These are phyloP conservation scores for Sindora glabra DNA, from an alignment of 306 rosid species.

Conservation along the genomic window DNA sequence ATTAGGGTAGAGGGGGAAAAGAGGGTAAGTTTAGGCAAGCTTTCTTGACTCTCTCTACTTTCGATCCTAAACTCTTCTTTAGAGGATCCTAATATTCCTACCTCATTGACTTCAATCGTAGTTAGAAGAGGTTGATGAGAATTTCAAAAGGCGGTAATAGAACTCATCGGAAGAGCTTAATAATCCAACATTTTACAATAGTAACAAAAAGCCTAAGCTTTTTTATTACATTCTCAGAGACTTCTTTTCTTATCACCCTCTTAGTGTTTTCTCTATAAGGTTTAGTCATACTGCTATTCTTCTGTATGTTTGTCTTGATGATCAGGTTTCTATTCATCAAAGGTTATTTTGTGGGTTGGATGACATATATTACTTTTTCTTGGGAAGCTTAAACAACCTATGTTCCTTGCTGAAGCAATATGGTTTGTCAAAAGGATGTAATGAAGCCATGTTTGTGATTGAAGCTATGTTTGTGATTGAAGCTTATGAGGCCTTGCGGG, in stretches of 20 bases:
- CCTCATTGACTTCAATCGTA: no score
- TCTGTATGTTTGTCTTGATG: constrained; percentile 60
- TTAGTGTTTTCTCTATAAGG: constrained; percentile 52
- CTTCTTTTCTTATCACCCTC: constrained; percentile 65
- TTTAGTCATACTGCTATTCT: constrained; percentile 73
- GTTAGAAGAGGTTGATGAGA: no score
- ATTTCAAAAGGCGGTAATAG: no score
- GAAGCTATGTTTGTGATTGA: no score
- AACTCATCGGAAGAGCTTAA: constrained; percentile 91
- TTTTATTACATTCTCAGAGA: constrained; percentile 69
- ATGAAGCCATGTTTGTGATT: constrained; percentile 84
- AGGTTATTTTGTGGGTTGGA: constrained; percentile 88
- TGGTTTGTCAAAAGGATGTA: constrained; percentile 56
- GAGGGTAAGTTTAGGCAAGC: no score
- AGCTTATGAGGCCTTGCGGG: no score
- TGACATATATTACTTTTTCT: constrained; percentile 74
- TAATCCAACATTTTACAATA: constrained; percentile 75
- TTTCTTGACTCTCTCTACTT: no score
- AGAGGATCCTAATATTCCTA: no score
- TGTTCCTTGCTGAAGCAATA: constrained; percentile 55
- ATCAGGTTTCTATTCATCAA: constrained; percentile 36
- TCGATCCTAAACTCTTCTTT: no score
- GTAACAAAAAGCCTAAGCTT: constrained; percentile 67
- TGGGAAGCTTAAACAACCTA: constrained; percentile 80
- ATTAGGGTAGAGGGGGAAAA: no score